Evolutionary conservation across 2,329 filamentous ascomycete genomes (phyloP), one percentile per base, ranked within the genome.

Genomic region (Epichloe baconii): DNA sequence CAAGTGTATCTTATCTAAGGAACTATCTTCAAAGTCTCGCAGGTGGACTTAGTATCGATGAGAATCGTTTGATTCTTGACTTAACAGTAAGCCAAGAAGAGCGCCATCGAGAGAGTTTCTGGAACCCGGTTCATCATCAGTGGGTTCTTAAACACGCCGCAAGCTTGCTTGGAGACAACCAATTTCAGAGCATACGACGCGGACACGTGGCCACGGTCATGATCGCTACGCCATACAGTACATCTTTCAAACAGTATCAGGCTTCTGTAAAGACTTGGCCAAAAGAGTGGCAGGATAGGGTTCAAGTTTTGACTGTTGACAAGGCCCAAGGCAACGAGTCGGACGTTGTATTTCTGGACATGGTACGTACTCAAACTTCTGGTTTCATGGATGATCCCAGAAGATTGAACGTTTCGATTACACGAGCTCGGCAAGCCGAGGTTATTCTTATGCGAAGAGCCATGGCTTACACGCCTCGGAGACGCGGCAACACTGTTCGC

Each of bases 291-390:
- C 61, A 62, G 44, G 35, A 54, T 0, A 59, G 70, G 1, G 66
- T 74, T 0, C 61, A 69, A 23, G 66, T 71, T 0, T 55, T 72
- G 17, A 76, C 72, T 0, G 66, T 74, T 1, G 73, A 74, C 47
- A 71, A 66, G 4, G 67, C 70, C 0, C 72, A 75, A 40, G 73
- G 73, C 0, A 71, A 72, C 14, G 70, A 76, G 52, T 71, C 73
- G 0, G 73, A 76, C 41, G 62, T 74, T 5, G 70, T 75, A 0
- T 68, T 74, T 36, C 61, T 76, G 0, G 73, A 76, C 58, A 64
- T 74, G 54, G 72, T 75, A 2, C 62, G 69, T n/a, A 67, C 68
- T 0, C 59, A 57, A 0, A 60, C 59, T 0, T 67, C 68, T 0
- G 64, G 62, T 0, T 74, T 74, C 47, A 68, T 74, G 58, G 66